These are phyloP conservation scores for Myotisia sp. DNA, from an alignment of 2,329 filamentous ascomycete species.

Conservation along the genomic window DNA sequence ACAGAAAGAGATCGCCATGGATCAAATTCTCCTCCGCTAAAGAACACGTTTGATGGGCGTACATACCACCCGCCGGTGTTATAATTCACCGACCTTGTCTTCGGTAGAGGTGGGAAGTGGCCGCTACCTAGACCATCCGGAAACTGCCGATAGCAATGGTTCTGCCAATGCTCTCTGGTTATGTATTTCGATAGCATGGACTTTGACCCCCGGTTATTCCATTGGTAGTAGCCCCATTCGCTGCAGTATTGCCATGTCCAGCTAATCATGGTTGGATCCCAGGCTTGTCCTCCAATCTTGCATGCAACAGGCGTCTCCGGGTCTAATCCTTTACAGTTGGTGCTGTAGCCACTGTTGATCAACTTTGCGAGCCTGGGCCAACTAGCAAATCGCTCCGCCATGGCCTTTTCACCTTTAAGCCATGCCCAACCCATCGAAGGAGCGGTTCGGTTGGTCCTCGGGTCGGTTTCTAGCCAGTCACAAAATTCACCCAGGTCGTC, in stretches of 20 bases:
- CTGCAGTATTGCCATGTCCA: conserved; percentile 42
- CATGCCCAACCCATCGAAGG: conserved; percentile 30
- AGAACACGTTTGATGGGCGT: conserved; percentile 39
- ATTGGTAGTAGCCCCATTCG: conserved; percentile 39
- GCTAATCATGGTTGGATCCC: conserved; percentile 26
- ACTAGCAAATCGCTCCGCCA: conserved; percentile 29
- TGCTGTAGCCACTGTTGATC: conserved; percentile 28
- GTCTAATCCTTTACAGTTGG: conserved; percentile 27
- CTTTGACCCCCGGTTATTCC: conserved; percentile 34
- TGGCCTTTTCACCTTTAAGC: conserved; percentile 27
- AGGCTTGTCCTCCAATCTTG: conserved; percentile 22
- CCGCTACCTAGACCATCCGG: conserved; percentile 27
- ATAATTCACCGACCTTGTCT: conserved; percentile 26
- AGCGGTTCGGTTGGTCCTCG: conserved; percentile 22
- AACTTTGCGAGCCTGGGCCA: conserved; percentile 26
- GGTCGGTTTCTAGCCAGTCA: conserved; percentile 33
- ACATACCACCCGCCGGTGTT: conserved; percentile 39
- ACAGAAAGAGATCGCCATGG: conserved; percentile 38
- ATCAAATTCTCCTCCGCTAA: conserved; percentile 38
- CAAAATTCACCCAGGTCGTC: conserved; percentile 33
- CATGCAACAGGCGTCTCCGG: conserved; percentile 20
- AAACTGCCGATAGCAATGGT: conserved; percentile 37
- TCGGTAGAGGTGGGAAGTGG: conserved; percentile 31
- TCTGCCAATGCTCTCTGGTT: conserved; percentile 30
- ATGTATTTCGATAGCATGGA: conserved; percentile 36